Evolutionary conservation across 768 basidiomycete genomes (phyloP).

Genomic region (Phanerochaete sordida): DNA sequence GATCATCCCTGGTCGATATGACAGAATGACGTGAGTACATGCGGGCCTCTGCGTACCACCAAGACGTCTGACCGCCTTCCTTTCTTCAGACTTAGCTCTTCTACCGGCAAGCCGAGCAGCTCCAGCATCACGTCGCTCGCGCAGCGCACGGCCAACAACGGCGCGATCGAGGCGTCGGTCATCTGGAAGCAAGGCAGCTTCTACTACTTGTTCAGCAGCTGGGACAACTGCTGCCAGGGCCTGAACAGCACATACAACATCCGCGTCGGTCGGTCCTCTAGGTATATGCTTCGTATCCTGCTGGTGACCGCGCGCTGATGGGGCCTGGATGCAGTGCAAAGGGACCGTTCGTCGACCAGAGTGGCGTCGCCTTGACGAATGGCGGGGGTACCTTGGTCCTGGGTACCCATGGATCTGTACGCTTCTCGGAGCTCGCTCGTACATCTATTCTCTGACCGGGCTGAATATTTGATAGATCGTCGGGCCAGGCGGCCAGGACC

Average conservation of each 20-base stretch:
- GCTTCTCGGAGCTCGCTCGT: constrained; percentile 5
- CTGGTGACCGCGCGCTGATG: background rate
- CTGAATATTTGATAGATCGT: constrained; percentile 31
- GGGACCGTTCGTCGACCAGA: constrained; percentile 45
- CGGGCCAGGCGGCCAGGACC: constrained; percentile 55
- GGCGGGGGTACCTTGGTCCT: constrained; percentile 55
- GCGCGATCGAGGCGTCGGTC: constrained; percentile 48
- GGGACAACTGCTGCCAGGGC: constrained; percentile 52
- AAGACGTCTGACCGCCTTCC: too few relatives aligned
- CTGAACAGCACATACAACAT: constrained; percentile 53
- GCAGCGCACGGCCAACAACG: constrained; percentile 36
- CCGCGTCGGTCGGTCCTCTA: constrained; percentile 46
- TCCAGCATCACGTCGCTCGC: constrained; percentile 40
- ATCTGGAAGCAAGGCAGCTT: constrained; percentile 33
- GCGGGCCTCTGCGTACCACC: too few relatives aligned
- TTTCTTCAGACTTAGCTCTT: background rate
- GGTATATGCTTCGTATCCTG: background rate
- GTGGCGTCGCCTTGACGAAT: constrained; percentile 39
- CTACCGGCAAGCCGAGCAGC: constrained; percentile 24
- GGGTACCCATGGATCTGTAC: constrained; percentile 39
- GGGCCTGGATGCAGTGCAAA: constrained; percentile 24
- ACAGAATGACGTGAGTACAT: background rate
- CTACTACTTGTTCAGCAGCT: constrained; percentile 55
- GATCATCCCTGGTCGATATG: too few relatives aligned
- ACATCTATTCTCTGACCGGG: background rate